Evolutionary conservation across 2,329 filamentous ascomycete genomes (phyloP).

Genomic region (Ascochyta rabiei): DNA sequence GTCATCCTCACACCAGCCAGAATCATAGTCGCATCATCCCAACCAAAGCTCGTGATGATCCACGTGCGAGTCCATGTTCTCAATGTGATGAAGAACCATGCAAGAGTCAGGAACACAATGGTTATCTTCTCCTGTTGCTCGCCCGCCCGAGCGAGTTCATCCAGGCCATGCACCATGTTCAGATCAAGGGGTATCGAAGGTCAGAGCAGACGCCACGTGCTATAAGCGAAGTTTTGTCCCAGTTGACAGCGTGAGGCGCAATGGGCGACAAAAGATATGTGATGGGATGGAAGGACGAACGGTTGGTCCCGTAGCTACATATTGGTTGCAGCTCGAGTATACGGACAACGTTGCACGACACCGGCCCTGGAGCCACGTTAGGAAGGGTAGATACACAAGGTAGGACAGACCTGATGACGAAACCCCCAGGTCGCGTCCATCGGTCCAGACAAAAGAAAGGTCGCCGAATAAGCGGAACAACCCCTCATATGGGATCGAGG

Average conservation of each 20-base stretch:
- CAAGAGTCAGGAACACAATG: constrained; percentile 44
- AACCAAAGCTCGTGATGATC: constrained; percentile 50
- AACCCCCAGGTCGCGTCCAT: constrained; percentile 3
- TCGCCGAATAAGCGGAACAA: neutral
- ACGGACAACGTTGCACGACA: constrained; percentile 22
- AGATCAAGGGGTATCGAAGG: neutral
- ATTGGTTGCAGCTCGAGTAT: constrained; percentile 17
- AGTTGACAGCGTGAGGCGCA: constrained; percentile 4
- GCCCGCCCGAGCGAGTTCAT: constrained; percentile 26
- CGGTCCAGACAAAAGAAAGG: constrained; percentile 13
- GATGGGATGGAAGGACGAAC: constrained; percentile 1
- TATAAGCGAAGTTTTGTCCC: constrained; percentile 5
- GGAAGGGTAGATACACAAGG: constrained; percentile 19
- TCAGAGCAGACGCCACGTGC: constrained; percentile 7
- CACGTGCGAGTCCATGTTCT: constrained; percentile 50
- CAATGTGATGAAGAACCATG: constrained; percentile 49
- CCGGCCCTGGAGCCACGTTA: constrained; percentile 22
- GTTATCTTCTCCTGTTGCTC: constrained; percentile 33
- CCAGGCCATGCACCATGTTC: constrained; percentile 31
- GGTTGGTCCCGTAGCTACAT: constrained; percentile 8
- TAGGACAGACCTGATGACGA: constrained; percentile 17
- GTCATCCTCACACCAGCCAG: constrained; percentile 41
- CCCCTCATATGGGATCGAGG: constrained; percentile 1
- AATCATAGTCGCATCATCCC: constrained; percentile 53
- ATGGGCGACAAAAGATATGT: constrained; percentile 8